A percentile compares a stretch with the other conserved stretches of the same genome.
Evolutionary conservation across 305 asterid genomes (phyloP).

Genomic region (Fraxinus sp.): DNA sequence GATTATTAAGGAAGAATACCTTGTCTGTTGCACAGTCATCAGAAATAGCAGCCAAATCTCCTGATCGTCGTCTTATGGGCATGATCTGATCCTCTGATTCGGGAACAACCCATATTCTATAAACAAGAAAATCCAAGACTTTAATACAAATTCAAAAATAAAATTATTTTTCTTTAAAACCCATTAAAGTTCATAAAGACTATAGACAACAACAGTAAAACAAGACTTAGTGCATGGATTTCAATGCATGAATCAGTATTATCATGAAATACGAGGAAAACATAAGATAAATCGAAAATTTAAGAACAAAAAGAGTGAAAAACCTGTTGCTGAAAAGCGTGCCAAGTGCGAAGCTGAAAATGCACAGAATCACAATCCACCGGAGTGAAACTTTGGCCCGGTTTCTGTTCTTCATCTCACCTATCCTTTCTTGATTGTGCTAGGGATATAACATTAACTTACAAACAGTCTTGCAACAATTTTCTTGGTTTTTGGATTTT

Average conservation of each 20-base stretch:
- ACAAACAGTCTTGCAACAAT: background rate
- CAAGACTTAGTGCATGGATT: background rate
- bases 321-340: constrained; percentile 56
- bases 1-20: constrained; percentile 18
- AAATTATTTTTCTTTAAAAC: background rate
- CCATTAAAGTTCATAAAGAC: background rate
- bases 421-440: background rate
- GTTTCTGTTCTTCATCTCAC: constrained; percentile 41
- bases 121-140: constrained; percentile 10
- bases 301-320: background rate
- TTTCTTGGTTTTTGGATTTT: background rate
- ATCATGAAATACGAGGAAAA: background rate
- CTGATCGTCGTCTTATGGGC: constrained; percentile 29
- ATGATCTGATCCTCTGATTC: constrained; percentile 35
- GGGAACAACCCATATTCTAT: constrained; percentile 43
- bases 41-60: constrained; percentile 27
- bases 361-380: constrained; percentile 54
- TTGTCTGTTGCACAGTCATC: constrained; percentile 38
- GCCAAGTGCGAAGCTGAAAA: constrained; percentile 62
- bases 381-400: constrained; percentile 38
- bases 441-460: background rate
- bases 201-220: background rate
- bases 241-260: constrained; percentile 5
- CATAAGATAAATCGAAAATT: background rate
- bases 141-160: background rate